Evolutionary conservation across 2,329 filamentous ascomycete species (phyloP).

Genomic region (Exophiala aquamarina): DNA sequence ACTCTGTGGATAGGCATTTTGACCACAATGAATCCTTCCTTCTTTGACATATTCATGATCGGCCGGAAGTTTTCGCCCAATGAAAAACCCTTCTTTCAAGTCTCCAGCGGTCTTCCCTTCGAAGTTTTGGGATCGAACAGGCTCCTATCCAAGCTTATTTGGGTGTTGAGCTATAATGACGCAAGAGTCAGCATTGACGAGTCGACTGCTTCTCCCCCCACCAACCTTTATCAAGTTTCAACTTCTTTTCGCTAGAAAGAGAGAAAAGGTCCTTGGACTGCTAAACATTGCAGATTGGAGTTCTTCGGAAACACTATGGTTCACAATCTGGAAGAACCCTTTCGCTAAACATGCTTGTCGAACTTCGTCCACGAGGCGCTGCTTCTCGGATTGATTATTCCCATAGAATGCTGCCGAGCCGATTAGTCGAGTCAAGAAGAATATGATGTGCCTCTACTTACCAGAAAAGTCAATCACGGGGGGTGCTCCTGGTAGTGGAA

Average conservation of each 20-base stretch:
- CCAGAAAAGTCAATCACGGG: conserved; percentile 1
- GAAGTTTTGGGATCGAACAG: conserved; percentile 30
- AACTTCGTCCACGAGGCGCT: conserved; percentile 34
- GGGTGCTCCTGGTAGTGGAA: neutral
- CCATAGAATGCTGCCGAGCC: conserved; percentile 3
- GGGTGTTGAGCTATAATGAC: conserved; percentile 6
- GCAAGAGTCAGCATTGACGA: neutral
- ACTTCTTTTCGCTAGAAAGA: conserved; percentile 33
- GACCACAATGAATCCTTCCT: conserved; percentile 26
- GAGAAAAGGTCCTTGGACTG: conserved; percentile 49
- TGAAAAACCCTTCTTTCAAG: conserved; percentile 32
- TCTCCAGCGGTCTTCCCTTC: conserved; percentile 27
- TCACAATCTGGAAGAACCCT: conserved; percentile 56
- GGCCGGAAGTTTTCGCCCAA: conserved; percentile 24
- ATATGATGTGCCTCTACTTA: neutral
- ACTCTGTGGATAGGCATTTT: conserved; percentile 20
- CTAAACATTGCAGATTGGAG: conserved; percentile 43
- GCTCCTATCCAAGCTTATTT: conserved; percentile 30
- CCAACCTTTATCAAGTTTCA: conserved; percentile 28
- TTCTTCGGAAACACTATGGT: conserved; percentile 44
- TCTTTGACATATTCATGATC: conserved; percentile 23
- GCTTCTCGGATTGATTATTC: neutral
- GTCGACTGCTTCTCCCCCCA: neutral
- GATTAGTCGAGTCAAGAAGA: neutral
- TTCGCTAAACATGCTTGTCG: conserved; percentile 45